Evolutionary conservation across 306 rosid species (phyloP).

Genomic region (Rosa chinensis): DNA sequence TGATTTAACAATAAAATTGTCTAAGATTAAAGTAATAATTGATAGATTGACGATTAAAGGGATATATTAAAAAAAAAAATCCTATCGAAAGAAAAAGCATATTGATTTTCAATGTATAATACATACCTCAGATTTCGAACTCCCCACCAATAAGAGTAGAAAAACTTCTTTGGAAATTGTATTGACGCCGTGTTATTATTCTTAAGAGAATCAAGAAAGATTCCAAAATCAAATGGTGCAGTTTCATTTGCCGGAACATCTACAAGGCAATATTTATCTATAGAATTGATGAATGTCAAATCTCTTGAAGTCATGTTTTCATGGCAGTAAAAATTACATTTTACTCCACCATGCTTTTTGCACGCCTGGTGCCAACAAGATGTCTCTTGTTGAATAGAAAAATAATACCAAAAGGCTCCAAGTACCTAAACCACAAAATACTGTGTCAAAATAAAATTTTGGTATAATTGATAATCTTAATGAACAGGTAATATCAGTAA

Average conservation of each 20-base stretch:
- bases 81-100: too few relatives aligned
- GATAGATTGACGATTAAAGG: too few relatives aligned
- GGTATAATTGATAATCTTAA: too few relatives aligned
- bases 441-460: too few relatives aligned
- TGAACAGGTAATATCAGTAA: too few relatives aligned
- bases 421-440: constrained; percentile 1
- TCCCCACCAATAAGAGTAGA: constrained; percentile 39
- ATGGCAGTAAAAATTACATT: constrained; percentile 13
- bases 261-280: constrained; percentile 9
- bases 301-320: background rate
- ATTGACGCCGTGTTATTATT: constrained; percentile 13
- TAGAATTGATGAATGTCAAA: background rate
- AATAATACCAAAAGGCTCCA: constrained; percentile 34
- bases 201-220: constrained; percentile 31
- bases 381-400: constrained; percentile 27
- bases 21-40: too few relatives aligned
- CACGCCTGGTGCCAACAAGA: constrained; percentile 8
- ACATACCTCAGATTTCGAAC: constrained; percentile 35
- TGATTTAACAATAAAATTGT: too few relatives aligned
- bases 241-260: background rate
- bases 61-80: too few relatives aligned
- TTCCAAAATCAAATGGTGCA: constrained; percentile 30
- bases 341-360: background rate
- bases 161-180: constrained; percentile 25
- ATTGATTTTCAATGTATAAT: too few relatives aligned